Evolutionary conservation across 2,329 filamentous ascomycete species (phyloP), one percentile per base, ranked within the genome.

Genomic region (Beauveria rudraprayagi): DNA sequence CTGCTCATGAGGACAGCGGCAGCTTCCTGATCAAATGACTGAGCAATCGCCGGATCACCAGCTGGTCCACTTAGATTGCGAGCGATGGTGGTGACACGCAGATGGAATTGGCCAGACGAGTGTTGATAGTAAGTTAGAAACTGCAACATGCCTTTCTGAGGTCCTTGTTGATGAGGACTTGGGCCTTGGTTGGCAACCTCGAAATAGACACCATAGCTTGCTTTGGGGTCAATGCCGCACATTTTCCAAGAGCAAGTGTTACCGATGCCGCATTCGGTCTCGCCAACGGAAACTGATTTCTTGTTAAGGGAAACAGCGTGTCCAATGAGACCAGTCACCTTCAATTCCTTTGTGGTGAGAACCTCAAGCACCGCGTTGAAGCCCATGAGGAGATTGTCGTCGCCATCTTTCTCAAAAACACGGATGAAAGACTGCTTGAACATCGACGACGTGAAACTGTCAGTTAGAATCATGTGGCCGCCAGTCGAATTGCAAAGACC

Each of bases 211-310:
- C 92, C 94, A 69, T 97, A 97, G 70, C 92, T 97, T 37, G 94
- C 87, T 60, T 87, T 89, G 11, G 94, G 94, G 69, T 97, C 92
- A 67, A 99, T 97, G 67, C 92, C 92, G 70, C 94, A 97, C 93
- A 99, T 97, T 78, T 99, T 99, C 94, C 94, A 99, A 3, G 92
- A 93, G 75, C 93, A 97, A 1, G 94, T 99, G 72, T 97, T 97
- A 66, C 94, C 94, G 68, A 99, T 97, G 70, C 94, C 94, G 69
- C 93, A 97, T 73, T 99, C 94, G 0, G 94, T 97, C 78, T 99
- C 94, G 58, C 94, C 94, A 14, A 99, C 94, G 1, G 92, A 96
- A 9, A 90, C 89, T 0, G 94, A 97, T 73, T 99, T 99, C 78
- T 97, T 99, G 80, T 97, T 97, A 67, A 97, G 80, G 2, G 93